Evolutionary conservation across 805 yeast species (phyloP).

Genomic region (Ogataea philodendri): DNA sequence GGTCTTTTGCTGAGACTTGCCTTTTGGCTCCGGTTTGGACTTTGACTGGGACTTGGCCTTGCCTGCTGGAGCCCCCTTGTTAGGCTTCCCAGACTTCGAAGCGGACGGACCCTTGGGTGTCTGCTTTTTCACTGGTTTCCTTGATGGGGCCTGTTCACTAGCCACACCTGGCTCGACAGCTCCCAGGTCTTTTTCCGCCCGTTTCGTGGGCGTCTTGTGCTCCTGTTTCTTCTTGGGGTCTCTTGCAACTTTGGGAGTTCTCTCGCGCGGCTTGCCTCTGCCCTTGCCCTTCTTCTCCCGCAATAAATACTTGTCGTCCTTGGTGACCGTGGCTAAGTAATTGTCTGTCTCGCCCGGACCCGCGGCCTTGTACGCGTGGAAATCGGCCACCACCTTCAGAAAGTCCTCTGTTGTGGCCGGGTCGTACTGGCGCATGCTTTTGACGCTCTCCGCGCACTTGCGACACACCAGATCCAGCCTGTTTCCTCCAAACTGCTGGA

Average conservation of each 20-base stretch:
- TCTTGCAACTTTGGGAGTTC: background rate
- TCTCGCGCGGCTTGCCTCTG: background rate
- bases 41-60: no score
- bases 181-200: no score
- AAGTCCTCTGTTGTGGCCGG: constrained; percentile 8
- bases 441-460: constrained; percentile 4
- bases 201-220: no score
- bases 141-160: no score
- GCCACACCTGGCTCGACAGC: no score
- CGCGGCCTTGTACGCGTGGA: constrained; percentile 2
- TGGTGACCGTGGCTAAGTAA: constrained; percentile 5
- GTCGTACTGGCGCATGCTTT: constrained; percentile 4
- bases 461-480: constrained; percentile 6
- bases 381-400: constrained; percentile 10
- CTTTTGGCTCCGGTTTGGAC: background rate
- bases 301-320: constrained; percentile 4
- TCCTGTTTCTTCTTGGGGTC: no score
- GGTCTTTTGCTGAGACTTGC: background rate
- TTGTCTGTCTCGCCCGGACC: constrained; percentile 6
- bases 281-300: constrained; percentile 5
- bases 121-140: no score
- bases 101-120: no score
- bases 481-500: constrained; percentile 8
- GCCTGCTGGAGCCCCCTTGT: no score
- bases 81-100: no score